Evolutionary conservation across 1,284 basidiomycete species (phyloP).

Genomic region (Rhodotorula mucilaginosa): DNA sequence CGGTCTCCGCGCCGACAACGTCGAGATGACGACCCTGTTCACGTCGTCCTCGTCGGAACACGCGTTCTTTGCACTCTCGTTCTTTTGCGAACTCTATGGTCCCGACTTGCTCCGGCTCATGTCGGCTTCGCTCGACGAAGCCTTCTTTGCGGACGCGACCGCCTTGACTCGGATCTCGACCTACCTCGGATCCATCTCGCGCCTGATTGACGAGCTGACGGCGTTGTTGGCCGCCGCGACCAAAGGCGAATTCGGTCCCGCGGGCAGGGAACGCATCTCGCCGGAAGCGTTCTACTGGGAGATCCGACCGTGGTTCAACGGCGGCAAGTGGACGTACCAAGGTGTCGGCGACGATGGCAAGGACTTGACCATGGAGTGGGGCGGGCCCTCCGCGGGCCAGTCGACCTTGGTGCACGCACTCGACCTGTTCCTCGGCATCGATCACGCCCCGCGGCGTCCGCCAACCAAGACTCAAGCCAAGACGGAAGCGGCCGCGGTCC

Average conservation of each 20-base stretch:
- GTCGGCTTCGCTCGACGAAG: conserved; percentile 84
- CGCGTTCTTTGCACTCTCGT: conserved; percentile 83
- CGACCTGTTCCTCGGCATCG: conserved; percentile 83
- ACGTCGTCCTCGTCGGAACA: conserved; percentile 79
- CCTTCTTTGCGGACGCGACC: conserved; percentile 79
- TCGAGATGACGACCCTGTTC: conserved; percentile 68
- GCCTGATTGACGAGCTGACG: conserved; percentile 65
- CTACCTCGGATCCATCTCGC: conserved; percentile 67
- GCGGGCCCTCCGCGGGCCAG: conserved; percentile 88
- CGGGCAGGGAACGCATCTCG: conserved; percentile 48
- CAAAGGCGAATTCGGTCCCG: conserved; percentile 57
- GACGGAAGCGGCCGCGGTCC: conserved; percentile 4
- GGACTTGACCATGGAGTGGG: conserved; percentile 58
- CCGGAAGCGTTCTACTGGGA: conserved; percentile 78
- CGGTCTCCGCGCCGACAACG: conserved; percentile 52
- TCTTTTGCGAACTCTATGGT: conserved; percentile 87
- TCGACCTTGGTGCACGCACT: conserved; percentile 83
- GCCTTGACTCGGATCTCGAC: conserved; percentile 67
- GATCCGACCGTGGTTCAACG: conserved; percentile 89
- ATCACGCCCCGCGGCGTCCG: conserved; percentile 55
- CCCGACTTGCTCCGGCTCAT: conserved; percentile 81
- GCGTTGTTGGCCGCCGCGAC: conserved; percentile 65
- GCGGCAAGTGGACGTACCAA: conserved; percentile 79
- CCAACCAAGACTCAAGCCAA: conserved; percentile 1
- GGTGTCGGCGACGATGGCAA: conserved; percentile 60